Evolutionary conservation across 768 basidiomycete genomes (phyloP).

Genomic region (Astraeus odoratus): DNA sequence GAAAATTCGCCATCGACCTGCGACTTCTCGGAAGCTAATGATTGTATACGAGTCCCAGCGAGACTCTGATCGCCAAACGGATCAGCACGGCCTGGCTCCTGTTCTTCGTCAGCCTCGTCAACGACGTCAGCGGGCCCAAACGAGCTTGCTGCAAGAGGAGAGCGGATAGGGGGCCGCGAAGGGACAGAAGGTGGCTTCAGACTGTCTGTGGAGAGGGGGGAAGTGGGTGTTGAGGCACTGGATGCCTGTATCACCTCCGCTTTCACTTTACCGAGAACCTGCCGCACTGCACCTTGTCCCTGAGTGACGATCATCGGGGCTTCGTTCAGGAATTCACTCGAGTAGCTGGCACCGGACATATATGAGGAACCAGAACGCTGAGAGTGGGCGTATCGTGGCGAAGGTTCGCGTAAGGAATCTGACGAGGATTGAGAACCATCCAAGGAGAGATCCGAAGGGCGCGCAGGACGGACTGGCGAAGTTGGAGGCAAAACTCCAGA

Average conservation of each 20-base stretch:
- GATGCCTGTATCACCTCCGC: constrained; percentile 70
- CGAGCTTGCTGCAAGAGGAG: constrained; percentile 63
- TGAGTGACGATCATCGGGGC: constrained; percentile 78
- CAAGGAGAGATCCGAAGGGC: constrained; percentile 55
- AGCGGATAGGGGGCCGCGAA: constrained; percentile 44
- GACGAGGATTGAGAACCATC: constrained; percentile 59
- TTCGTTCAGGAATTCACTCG: constrained; percentile 75
- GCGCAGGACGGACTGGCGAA: constrained; percentile 47
- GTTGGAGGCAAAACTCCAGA: constrained; percentile 16
- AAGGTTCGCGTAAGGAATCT: constrained; percentile 33
- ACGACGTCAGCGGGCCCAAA: constrained; percentile 66
- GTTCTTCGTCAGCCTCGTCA: constrained; percentile 36
- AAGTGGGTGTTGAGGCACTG: constrained; percentile 27
- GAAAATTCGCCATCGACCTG: constrained; percentile 31
- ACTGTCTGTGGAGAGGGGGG: constrained; percentile 27
- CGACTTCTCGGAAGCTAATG: constrained; percentile 16
- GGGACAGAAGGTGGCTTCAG: constrained; percentile 33
- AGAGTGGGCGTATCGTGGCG: constrained; percentile 37
- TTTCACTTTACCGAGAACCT: constrained; percentile 70
- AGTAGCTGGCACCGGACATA: constrained; percentile 67
- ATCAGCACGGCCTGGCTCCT: constrained; percentile 29
- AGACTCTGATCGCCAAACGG: constrained; percentile 60
- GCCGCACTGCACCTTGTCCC: constrained; percentile 52
- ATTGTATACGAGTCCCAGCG: constrained; percentile 11
- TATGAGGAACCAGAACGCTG: constrained; percentile 52